These are phyloP conservation scores for Neurospora sp. DNA, from an alignment of 495 filamentous ascomycete species.

Conservation along the genomic window DNA sequence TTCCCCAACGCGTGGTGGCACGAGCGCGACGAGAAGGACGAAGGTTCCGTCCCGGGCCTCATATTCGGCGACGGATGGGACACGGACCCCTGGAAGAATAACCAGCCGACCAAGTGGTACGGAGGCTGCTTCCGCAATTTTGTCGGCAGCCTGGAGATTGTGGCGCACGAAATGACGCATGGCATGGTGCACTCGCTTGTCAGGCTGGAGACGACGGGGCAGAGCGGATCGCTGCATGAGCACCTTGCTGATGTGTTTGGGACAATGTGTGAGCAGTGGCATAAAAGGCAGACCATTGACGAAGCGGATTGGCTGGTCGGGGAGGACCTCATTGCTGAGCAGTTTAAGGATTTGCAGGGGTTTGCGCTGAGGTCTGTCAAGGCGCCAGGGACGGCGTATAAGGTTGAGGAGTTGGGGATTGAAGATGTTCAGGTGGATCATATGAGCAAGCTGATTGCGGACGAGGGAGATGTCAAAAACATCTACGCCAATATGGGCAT, in stretches of 20 bases:
- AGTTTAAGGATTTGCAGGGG: neutral
- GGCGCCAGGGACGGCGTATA: neutral
- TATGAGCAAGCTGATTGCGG: neutral
- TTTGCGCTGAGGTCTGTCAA: neutral
- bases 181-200: neutral
- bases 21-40: neutral
- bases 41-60: neutral
- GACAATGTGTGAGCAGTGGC: neutral
- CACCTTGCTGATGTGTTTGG: neutral
- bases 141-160: neutral
- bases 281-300: neutral
- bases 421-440: neutral
- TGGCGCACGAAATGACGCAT: neutral
- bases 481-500: neutral
- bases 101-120: neutral
- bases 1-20: neutral
- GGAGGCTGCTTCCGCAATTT: neutral
- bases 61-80: neutral
- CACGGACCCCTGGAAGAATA: neutral
- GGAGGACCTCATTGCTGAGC: neutral
- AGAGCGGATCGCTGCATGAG: neutral
- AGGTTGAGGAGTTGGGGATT: neutral
- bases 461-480: neutral
- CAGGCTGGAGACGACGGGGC: neutral
- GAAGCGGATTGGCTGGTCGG: neutral